Evolutionary conservation across 257 asterid genomes (phyloP).

Genomic region (Echites panduratus): DNA sequence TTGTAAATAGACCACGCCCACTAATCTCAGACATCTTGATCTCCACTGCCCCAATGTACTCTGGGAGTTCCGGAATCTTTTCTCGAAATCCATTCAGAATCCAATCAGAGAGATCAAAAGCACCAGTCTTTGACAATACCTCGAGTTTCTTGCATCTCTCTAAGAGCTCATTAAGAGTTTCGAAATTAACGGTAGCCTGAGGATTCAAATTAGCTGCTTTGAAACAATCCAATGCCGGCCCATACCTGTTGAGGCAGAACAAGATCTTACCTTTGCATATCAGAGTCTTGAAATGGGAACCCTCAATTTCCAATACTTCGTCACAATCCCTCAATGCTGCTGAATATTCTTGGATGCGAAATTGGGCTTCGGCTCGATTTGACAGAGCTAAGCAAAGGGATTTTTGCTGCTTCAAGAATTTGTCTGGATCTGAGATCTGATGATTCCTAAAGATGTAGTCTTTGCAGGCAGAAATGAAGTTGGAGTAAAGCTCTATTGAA

Average conservation of each 20-base stretch:
- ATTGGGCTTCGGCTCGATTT: slow-evolving; percentile 67
- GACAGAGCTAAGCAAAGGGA: slow-evolving; percentile 63
- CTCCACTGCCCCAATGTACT: slow-evolving; percentile 65
- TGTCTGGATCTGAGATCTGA: slow-evolving; percentile 25
- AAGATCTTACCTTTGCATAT: slow-evolving; percentile 71
- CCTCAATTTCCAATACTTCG: no score
- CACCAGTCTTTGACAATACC: slow-evolving; percentile 53
- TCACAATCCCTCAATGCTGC: slow-evolving; percentile 65
- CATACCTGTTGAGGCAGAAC: slow-evolving; percentile 44
- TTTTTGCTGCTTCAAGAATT: slow-evolving; percentile 32
- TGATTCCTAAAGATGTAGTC: no score
- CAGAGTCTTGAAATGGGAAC: slow-evolving; percentile 68
- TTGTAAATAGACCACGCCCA: slow-evolving; percentile 69
- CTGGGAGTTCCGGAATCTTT: slow-evolving; percentile 54
- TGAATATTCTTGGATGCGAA: slow-evolving; percentile 33
- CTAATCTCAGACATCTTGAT: slow-evolving; percentile 60
- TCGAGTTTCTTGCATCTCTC: slow-evolving; percentile 60
- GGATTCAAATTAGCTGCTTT: slow-evolving; percentile 42
- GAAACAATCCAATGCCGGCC: slow-evolving; percentile 48
- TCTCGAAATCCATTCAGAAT: slow-evolving; percentile 48
- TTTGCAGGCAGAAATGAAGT: no score
- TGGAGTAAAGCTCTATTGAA: no score
- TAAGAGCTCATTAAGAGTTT: slow-evolving; percentile 37
- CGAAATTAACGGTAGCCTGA: slow-evolving; percentile 40
- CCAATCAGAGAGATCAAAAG: slow-evolving; percentile 79